A percentile compares a stretch with the other conserved stretches of the same genome.
phyloP scores from a whole-genome alignment of 371 early-diverging fungal species.

The Actinomortierella wolfii region DNA sequence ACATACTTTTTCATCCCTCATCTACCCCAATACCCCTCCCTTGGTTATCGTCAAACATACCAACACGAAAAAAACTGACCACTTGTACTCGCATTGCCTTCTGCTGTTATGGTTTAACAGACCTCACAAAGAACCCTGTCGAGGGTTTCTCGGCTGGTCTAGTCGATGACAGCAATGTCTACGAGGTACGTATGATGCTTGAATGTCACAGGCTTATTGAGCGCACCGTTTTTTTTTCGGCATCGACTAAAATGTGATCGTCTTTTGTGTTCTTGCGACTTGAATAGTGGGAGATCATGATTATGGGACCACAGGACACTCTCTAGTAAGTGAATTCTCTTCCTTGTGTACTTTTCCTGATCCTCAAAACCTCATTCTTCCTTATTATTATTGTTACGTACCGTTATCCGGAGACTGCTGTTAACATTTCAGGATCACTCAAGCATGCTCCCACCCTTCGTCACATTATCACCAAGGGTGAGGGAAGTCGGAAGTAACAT shows the following conservation, averaged over 20 bases:
- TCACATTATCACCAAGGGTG: no score
- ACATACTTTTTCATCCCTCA: no score
- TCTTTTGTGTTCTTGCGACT: not conserved
- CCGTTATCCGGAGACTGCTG: no score
- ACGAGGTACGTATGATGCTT: slow-evolving; percentile 56
- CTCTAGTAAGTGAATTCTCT: slow-evolving; percentile 65
- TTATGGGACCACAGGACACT: slow-evolving; percentile 90
- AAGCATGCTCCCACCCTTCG: no score
- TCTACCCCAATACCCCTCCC: no score
- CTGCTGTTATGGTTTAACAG: slow-evolving; percentile 40
- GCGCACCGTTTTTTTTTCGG: not conserved
- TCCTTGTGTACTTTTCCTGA: not conserved
- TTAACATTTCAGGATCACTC: no score
- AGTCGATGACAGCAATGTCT: slow-evolving; percentile 67
- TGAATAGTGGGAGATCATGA: slow-evolving; percentile 82
- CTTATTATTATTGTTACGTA: slow-evolving; percentile 5
- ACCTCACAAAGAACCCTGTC: slow-evolving; percentile 71
- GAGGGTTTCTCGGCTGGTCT: slow-evolving; percentile 88
- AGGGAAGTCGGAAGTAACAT: no score
- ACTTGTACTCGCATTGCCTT: not conserved
- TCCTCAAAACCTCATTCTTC: not conserved
- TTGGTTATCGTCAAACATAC: no score
- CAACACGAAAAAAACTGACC: not conserved
- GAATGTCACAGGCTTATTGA: slow-evolving; percentile 3
- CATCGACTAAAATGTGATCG: not conserved